phyloP scores from a whole-genome alignment of 768 basidiomycete genomes.

The Pleurotus citrinopileatus region DNA sequence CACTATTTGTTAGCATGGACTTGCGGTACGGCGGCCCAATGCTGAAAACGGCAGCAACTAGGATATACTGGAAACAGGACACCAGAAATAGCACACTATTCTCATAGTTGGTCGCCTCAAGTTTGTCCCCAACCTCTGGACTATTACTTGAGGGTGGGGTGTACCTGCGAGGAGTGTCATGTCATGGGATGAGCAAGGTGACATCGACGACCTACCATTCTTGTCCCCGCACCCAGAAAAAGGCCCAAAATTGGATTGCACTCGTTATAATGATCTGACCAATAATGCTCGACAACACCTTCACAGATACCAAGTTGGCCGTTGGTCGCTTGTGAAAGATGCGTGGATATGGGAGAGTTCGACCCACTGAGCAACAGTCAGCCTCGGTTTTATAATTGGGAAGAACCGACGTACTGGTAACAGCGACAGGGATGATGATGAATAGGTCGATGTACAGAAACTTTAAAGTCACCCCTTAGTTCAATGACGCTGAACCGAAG shows the following conservation, averaged over 20 bases:
- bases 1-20: constrained; percentile 94
- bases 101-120: constrained; percentile 86
- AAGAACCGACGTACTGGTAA: constrained; percentile 71
- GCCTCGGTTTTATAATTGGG: not conserved
- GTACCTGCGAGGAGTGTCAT: constrained; percentile 56
- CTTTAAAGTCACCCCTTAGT: constrained; percentile 32
- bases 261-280: constrained; percentile 91
- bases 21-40: constrained; percentile 97
- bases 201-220: constrained; percentile 57
- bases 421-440: constrained; percentile 95
- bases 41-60: constrained; percentile 96
- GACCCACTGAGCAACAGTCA: constrained; percentile 69
- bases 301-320: constrained; percentile 92
- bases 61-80: constrained; percentile 98
- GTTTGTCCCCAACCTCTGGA: constrained; percentile 54
- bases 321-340: constrained; percentile 92
- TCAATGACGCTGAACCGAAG: constrained; percentile 1
- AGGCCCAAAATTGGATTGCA: constrained; percentile 80
- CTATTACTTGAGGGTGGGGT: constrained; percentile 43
- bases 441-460: constrained; percentile 98
- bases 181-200: not conserved
- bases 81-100: constrained; percentile 90
- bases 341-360: constrained; percentile 84
- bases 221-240: constrained; percentile 83
- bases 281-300: constrained; percentile 89